Base-by-base conservation (phyloP, 2,329 filamentous ascomycete species). In the Rasamsonia emersonii region DNA sequence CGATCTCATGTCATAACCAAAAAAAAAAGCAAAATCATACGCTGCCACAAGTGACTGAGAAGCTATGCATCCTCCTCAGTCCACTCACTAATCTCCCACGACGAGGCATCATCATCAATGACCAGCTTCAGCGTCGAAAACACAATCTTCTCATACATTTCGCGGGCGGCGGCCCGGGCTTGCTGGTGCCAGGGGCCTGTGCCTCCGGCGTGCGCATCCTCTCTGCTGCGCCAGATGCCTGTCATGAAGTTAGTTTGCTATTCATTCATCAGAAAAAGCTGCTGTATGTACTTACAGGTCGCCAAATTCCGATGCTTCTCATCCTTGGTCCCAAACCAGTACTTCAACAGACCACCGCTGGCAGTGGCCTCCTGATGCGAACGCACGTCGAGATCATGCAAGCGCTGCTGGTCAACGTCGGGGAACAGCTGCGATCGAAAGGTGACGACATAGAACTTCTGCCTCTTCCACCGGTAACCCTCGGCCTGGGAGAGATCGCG, bases 321-420 rank as follows among this genome's bases (percentile, higher is more conserved):
- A 60, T 93, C 77, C 13, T 81, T 79, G 19, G 64, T 68, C 2
- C 86, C 85, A 56, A 93, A 94, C 86, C 88, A 94, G 59, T 95
- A 94, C 73, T 93, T 93, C 51, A 94, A 61, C 51, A 95, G 73
- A 0, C 86, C 86, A 4, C 86, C 86, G 47, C 77, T 83, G 23
- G 71, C 71, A 11, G 79, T 79, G 9, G 88, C 88, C 55, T 94
- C 86, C 15, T 73, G 69, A 54, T 94, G 86, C 5, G 82, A 82
- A 37, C 76, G 76, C 50, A 79, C 78, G 58, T 94, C 88, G 18
- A 94, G 68, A 16, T 70, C 67, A 24, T 78, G 78, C 23, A 94
- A 70, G 37, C 80, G 69, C 8, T 73, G 72, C 37, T 76, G 75
- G 40, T 85, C 75, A 1, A 79, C 81, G 9, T 68, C 72, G 2